phyloP scores from a whole-genome alignment of 2,329 filamentous ascomycete species.

The Trichoderma polysporum region DNA sequence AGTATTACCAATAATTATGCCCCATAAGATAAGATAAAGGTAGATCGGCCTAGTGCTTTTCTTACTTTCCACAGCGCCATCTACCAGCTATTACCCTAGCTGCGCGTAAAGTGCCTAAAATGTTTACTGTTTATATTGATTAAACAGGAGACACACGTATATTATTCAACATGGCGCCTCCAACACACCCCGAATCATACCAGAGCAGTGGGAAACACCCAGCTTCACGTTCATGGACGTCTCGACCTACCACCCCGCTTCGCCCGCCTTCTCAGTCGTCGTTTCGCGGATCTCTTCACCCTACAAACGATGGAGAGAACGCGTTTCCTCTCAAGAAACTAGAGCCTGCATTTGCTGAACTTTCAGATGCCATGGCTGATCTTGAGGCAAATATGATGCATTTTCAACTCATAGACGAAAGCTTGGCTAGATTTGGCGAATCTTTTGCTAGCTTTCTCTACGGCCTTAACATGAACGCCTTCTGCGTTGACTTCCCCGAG shows the following conservation, averaged over 20 bases:
- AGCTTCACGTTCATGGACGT: slow-evolving; percentile 48
- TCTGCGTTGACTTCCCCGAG: slow-evolving; percentile 97
- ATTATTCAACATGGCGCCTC: background rate
- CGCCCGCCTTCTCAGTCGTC: slow-evolving; percentile 87
- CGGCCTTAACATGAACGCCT: slow-evolving; percentile 97
- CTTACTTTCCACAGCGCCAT: no score
- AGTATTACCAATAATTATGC: background rate
- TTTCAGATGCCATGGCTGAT: slow-evolving; percentile 91
- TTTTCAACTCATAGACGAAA: slow-evolving; percentile 90
- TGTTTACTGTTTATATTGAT: no score
- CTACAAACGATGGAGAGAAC: slow-evolving; percentile 44
- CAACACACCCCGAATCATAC: background rate
- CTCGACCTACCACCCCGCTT: slow-evolving; percentile 86
- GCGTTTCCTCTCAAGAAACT: slow-evolving; percentile 75
- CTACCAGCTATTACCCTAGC: background rate
- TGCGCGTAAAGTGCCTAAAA: no score
- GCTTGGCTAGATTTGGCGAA: slow-evolving; percentile 87
- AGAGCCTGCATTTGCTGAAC: slow-evolving; percentile 88
- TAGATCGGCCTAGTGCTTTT: background rate
- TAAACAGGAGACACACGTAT: background rate
- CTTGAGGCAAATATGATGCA: slow-evolving; percentile 98
- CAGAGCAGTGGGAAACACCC: background rate
- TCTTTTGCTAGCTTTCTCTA: slow-evolving; percentile 95
- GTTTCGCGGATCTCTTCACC: slow-evolving; percentile 69
- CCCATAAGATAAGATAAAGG: background rate